phyloP scores from a whole-genome alignment of 1,139 yeast species.

The Hyphopichia pseudoburtonii region DNA sequence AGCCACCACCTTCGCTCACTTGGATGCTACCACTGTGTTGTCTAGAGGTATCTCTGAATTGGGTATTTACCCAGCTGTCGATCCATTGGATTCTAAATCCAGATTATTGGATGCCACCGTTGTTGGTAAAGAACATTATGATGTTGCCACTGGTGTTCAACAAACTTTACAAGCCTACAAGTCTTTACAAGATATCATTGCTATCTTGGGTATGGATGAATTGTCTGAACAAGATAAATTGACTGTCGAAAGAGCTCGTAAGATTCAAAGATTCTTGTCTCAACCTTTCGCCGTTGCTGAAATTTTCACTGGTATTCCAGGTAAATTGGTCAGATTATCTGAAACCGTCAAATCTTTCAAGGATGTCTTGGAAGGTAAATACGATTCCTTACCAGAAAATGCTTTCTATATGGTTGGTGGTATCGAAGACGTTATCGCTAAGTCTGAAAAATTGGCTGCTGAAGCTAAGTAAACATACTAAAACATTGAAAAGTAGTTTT shows the following conservation, averaged over 20 bases:
- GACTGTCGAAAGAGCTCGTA: slow-evolving; percentile 99
- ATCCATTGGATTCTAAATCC: slow-evolving; percentile 98
- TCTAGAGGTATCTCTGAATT: slow-evolving; percentile 99
- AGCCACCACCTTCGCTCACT: slow-evolving; percentile 99
- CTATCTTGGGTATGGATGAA: slow-evolving; percentile 99
- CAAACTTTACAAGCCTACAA: slow-evolving; percentile 99
- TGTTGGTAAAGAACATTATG: slow-evolving; percentile 98
- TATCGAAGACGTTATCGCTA: slow-evolving; percentile 96
- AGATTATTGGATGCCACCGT: slow-evolving; percentile 97
- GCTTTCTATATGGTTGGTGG: slow-evolving; percentile 99
- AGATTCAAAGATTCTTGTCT: slow-evolving; percentile 99
- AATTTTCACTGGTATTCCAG: slow-evolving; percentile 99
- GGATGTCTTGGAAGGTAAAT: slow-evolving; percentile 97
- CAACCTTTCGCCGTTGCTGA: slow-evolving; percentile 99
- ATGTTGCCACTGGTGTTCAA: slow-evolving; percentile 91
- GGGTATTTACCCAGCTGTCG: slow-evolving; percentile 99
- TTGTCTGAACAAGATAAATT: slow-evolving; percentile 97
- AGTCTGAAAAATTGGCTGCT: slow-evolving; percentile 98
- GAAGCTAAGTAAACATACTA: slow-evolving; percentile 63
- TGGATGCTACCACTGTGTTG: slow-evolving; percentile 99
- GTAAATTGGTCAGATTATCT: slow-evolving; percentile 94
- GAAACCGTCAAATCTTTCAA: slow-evolving; percentile 94
- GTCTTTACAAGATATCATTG: slow-evolving; percentile 99
- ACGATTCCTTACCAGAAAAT: slow-evolving; percentile 97
- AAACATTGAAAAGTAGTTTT: slow-evolving; percentile 1